These are phyloP conservation scores for Salix suchowensis DNA, from an alignment of 345 rosid genomes.

Conservation along the genomic window DNA sequence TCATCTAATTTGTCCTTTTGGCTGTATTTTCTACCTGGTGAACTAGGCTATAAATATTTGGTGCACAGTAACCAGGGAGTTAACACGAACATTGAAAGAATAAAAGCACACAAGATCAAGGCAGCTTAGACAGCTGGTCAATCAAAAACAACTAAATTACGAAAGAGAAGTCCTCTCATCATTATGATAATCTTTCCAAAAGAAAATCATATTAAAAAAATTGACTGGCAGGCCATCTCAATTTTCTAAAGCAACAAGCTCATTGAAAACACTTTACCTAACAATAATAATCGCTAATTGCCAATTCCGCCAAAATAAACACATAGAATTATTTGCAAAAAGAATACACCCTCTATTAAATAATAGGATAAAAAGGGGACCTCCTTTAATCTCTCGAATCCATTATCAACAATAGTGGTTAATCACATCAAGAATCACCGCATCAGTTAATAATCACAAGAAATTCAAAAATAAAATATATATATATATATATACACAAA, in stretches of 20 bases:
- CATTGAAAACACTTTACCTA: not conserved
- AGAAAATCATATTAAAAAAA: not conserved
- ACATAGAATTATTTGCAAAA: not conserved
- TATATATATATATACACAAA: not conserved
- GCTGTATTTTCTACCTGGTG: conserved; percentile 4
- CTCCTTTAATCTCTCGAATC: not conserved
- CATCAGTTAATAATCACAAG: not conserved
- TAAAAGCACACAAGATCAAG: conserved; percentile 6
- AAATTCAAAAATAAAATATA: not conserved
- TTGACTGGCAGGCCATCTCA: not conserved
- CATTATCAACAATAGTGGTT: not conserved
- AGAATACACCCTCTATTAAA: not conserved
- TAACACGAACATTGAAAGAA: not conserved
- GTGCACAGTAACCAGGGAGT: not conserved
- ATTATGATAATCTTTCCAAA: not conserved
- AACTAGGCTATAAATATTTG: not conserved
- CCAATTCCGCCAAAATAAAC: not conserved
- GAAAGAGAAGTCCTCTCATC: not conserved
- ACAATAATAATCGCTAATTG: not conserved
- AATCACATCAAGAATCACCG: not conserved
- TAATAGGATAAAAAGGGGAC: not conserved
- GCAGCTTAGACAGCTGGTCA: not conserved
- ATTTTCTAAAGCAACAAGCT: not conserved
- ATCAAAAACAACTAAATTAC: not conserved
- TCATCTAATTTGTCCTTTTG: conserved; percentile 21